A percentile compares a stretch with the other conserved stretches of the same genome.
phyloP scores from a whole-genome alignment of 352 stramenopile species.

The Pythium sp. region DNA sequence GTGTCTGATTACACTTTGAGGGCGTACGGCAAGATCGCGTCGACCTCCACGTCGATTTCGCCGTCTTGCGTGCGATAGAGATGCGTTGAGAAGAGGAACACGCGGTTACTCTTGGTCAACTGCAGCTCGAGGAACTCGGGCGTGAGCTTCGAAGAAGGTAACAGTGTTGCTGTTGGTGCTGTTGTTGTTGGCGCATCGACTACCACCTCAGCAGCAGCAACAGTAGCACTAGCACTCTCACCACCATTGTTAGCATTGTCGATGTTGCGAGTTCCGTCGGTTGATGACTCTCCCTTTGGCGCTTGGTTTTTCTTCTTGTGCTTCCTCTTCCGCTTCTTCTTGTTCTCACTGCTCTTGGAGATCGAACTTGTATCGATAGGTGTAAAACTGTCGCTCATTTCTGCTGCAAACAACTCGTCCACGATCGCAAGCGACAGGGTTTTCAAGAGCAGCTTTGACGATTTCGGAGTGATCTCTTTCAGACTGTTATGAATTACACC shows the following conservation, averaged over 20 bases:
- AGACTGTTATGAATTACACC: neutral
- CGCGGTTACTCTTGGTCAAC: slow-evolving; percentile 8
- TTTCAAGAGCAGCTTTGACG: slow-evolving; percentile 6
- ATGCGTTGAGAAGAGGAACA: slow-evolving; percentile 21
- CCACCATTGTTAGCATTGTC: too few species aligned
- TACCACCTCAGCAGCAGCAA: neutral
- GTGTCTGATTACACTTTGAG: neutral
- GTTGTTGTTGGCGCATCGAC: neutral
- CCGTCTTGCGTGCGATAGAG: slow-evolving; percentile 14
- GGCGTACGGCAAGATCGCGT: slow-evolving; percentile 18
- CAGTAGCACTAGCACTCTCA: neutral
- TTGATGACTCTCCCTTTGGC: neutral
- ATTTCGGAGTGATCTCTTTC: neutral
- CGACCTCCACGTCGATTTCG: slow-evolving; percentile 14
- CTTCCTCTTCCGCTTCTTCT: slow-evolving; percentile 6
- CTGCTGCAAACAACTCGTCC: slow-evolving; percentile 8
- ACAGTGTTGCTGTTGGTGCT: neutral
- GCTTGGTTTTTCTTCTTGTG: slow-evolving; percentile 11
- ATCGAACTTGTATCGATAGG: too few species aligned
- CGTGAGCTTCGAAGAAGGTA: neutral
- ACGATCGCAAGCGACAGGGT: slow-evolving; percentile 14
- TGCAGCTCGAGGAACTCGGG: slow-evolving; percentile 13
- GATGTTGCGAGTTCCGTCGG: neutral
- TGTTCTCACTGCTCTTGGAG: neutral
- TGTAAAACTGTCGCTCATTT: neutral